Conservation (phyloP, 805 yeast species). For the Saccharomyces cerevisiae region DNA sequence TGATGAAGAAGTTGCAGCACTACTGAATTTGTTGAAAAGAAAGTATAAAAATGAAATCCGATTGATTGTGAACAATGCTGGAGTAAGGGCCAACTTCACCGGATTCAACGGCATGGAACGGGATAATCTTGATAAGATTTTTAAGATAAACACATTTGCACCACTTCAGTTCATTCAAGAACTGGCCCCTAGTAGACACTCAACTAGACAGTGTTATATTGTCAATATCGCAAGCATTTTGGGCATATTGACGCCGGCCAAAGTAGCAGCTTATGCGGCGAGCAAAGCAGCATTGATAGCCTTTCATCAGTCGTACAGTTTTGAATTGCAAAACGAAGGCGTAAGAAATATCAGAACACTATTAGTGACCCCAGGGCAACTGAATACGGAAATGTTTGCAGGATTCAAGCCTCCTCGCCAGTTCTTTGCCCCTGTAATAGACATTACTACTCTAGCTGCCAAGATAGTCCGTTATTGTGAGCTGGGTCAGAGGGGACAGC, state of each 20-base stretch:
- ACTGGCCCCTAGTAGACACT: slow-evolving; percentile 50
- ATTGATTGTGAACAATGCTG: slow-evolving; percentile 77
- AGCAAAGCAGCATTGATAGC: slow-evolving; percentile 80
- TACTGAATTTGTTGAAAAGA: slow-evolving; percentile 27
- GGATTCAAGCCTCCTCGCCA: slow-evolving; percentile 68
- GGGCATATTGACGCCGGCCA: slow-evolving; percentile 74
- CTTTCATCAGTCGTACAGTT: slow-evolving; percentile 71
- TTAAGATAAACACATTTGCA: slow-evolving; percentile 59
- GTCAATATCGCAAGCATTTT: slow-evolving; percentile 73
- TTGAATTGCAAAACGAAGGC: slow-evolving; percentile 48
- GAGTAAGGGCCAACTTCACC: slow-evolving; percentile 48
- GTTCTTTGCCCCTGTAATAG: slow-evolving; percentile 70
- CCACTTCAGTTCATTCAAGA: slow-evolving; percentile 59
- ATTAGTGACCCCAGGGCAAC: slow-evolving; percentile 76
- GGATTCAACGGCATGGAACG: slow-evolving; percentile 41
- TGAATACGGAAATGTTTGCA: slow-evolving; percentile 66
- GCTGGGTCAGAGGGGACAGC: slow-evolving; percentile 59
- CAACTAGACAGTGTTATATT: slow-evolving; percentile 53
- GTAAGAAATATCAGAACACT: slow-evolving; percentile 56
- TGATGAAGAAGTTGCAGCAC: not conserved
- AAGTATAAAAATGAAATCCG: slow-evolving; percentile 47
- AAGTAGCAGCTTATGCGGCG: slow-evolving; percentile 72
- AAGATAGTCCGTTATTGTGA: slow-evolving; percentile 46
- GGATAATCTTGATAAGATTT: slow-evolving; percentile 46
- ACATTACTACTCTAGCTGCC: slow-evolving; percentile 49